Conservation (phyloP, 1,284 basidiomycete genomes). For the Bondarzewia mesenterica region DNA sequence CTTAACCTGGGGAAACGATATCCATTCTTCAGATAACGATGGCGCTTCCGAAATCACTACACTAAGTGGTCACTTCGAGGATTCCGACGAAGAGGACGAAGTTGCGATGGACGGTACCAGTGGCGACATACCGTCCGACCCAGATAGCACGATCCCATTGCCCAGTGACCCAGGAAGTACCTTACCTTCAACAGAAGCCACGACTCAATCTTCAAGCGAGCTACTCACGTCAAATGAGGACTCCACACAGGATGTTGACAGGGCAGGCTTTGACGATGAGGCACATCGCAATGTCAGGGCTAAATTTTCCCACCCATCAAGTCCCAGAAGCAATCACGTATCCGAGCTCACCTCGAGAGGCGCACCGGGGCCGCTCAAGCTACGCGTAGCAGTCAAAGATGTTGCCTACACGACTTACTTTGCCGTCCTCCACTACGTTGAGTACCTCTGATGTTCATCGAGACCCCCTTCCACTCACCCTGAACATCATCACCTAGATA, state of each 20-base stretch:
- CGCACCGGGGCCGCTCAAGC: constrained; percentile 35
- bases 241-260: neutral
- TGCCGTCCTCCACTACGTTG: constrained; percentile 77
- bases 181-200: neutral
- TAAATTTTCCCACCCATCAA: constrained; percentile 27
- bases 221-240: constrained; percentile 4
- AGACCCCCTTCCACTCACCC: neutral
- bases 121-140: neutral
- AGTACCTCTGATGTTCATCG: constrained; percentile 14
- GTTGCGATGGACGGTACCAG: constrained; percentile 1
- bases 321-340: constrained; percentile 9
- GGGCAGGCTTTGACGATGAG: neutral
- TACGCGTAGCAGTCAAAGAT: constrained; percentile 63
- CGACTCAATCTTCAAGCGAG: neutral
- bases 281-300: constrained; percentile 20
- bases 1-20: constrained; percentile 14
- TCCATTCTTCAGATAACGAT: constrained; percentile 16
- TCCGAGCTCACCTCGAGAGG: neutral
- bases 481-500: constrained; percentile 35
- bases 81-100: constrained; percentile 58
- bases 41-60: constrained; percentile 16
- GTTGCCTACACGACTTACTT: constrained; percentile 79
- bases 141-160: neutral
- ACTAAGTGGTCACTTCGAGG: constrained; percentile 34
- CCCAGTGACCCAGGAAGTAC: neutral